phyloP scores from a whole-genome alignment of 306 rosid species.

The Benincasa hispida region DNA sequence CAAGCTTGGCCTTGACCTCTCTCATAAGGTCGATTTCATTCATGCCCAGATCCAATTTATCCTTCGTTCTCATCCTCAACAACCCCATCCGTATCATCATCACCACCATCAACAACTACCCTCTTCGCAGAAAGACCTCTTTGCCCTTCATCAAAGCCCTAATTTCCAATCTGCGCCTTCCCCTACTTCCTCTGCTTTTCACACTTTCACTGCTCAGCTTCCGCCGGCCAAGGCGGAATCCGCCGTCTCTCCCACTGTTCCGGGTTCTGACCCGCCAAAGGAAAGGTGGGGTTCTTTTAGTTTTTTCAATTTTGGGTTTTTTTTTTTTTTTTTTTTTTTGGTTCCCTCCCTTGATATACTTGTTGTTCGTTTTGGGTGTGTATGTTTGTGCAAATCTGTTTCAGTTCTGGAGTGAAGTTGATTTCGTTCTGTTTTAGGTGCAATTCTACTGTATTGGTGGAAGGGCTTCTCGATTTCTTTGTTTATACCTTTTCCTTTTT shows the following conservation, averaged over 20 bases:
- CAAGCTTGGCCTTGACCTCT: slow-evolving; percentile 52
- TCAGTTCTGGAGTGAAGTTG: neutral
- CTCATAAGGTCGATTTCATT: slow-evolving; percentile 62
- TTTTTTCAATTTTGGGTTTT: neutral
- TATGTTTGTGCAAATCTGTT: neutral
- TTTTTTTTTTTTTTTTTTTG: neutral
- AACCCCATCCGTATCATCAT: neutral
- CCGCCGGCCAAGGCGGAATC: slow-evolving; percentile 17
- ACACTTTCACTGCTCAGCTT: slow-evolving; percentile 21
- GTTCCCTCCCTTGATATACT: neutral
- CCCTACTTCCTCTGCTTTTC: slow-evolving; percentile 31
- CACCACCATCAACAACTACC: slow-evolving; percentile 8
- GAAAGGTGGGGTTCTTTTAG: slow-evolving; percentile 28
- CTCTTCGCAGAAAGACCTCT: slow-evolving; percentile 26
- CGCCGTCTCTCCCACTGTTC: slow-evolving; percentile 3
- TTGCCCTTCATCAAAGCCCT: slow-evolving; percentile 55
- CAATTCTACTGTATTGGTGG: neutral
- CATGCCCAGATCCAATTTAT: slow-evolving; percentile 42
- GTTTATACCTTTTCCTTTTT: neutral
- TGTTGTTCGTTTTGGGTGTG: neutral
- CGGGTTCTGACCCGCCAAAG: slow-evolving; percentile 33
- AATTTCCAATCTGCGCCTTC: slow-evolving; percentile 27
- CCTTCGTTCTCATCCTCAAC: slow-evolving; percentile 28
- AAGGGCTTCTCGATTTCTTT: neutral
- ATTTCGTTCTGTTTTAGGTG: neutral